These are phyloP conservation scores for Polytolypa hystricis DNA, from an alignment of 2,329 filamentous ascomycete genomes.

Conservation along the genomic window DNA sequence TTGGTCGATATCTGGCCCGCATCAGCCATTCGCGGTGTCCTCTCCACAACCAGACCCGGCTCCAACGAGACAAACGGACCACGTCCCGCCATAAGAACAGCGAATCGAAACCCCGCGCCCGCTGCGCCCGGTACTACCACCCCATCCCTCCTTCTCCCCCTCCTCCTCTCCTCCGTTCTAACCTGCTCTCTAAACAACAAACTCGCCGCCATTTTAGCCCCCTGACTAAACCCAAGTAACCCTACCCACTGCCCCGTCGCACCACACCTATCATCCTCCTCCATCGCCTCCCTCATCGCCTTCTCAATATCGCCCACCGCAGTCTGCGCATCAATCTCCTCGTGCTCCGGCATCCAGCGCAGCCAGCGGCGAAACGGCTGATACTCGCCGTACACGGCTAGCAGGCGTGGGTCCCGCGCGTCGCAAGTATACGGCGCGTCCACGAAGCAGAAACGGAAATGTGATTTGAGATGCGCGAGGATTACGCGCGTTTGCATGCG, in stretches of 20 bases:
- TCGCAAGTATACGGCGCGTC: conserved; percentile 56
- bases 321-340: conserved; percentile 38
- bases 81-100: conserved; percentile 10
- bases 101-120: conserved; percentile 7
- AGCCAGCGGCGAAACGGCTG: conserved; percentile 57
- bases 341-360: conserved; percentile 52
- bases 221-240: conserved; percentile 56
- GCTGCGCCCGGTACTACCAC: too few species aligned
- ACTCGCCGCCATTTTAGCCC: conserved; percentile 51
- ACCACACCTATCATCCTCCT: conserved; percentile 19
- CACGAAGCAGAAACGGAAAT: conserved; percentile 62
- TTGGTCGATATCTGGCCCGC: too few species aligned
- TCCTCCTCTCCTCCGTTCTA: conserved; percentile 1
- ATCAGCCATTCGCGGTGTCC: too few species aligned
- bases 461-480: conserved; percentile 37
- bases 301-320: conserved; percentile 40
- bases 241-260: conserved; percentile 49
- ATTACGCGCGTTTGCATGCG: conserved; percentile 53
- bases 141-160: too few species aligned
- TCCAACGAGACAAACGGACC: conserved; percentile 6
- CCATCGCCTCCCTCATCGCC: conserved; percentile 32
- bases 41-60: not conserved
- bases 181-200: conserved; percentile 35
- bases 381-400: conserved; percentile 52
- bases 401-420: conserved; percentile 48